These are phyloP conservation scores for Suhomyces bokatorum DNA, from an alignment of 1,139 yeast species.

Conservation along the genomic window DNA sequence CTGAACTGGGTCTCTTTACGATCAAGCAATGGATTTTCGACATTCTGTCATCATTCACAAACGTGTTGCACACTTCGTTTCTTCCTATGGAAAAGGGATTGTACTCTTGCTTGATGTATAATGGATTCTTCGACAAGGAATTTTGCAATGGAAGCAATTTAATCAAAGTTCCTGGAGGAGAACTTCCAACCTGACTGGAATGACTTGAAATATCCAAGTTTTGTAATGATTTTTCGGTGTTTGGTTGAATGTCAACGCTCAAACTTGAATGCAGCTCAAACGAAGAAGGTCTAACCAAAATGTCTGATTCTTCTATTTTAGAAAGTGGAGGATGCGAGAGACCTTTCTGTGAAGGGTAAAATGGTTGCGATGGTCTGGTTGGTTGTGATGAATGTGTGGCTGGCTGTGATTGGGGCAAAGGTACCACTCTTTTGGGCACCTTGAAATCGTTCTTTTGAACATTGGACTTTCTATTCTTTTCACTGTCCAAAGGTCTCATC, in stretches of 20 bases:
- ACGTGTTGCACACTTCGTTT: slow-evolving; percentile 56
- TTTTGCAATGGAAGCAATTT: slow-evolving; percentile 31
- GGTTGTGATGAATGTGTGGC: slow-evolving; percentile 27
- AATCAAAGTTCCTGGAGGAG: slow-evolving; percentile 32
- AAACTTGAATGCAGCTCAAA: background rate
- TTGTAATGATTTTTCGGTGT: background rate
- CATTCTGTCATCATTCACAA: slow-evolving; percentile 68
- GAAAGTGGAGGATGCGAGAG: slow-evolving; percentile 5
- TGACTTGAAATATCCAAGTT: background rate
- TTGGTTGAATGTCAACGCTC: background rate
- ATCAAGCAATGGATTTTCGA: slow-evolving; percentile 83
- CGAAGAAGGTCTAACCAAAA: background rate
- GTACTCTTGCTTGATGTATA: slow-evolving; percentile 62
- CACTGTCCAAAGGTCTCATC: slow-evolving; percentile 45
- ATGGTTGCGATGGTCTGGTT: slow-evolving; percentile 12
- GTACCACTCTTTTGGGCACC: slow-evolving; percentile 45
- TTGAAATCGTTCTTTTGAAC: slow-evolving; percentile 38
- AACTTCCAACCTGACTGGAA: background rate
- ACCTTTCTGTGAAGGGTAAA: slow-evolving; percentile 5
- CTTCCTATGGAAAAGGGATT: slow-evolving; percentile 68
- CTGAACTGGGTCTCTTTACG: slow-evolving; percentile 57
- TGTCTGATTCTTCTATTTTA: slow-evolving; percentile 6
- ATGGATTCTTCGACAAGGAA: slow-evolving; percentile 38
- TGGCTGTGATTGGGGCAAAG: slow-evolving; percentile 44
- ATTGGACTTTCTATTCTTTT: slow-evolving; percentile 26